phyloP scores from a whole-genome alignment of 2,329 filamentous ascomycete genomes.

The Ophiostoma tasmaniense region DNA sequence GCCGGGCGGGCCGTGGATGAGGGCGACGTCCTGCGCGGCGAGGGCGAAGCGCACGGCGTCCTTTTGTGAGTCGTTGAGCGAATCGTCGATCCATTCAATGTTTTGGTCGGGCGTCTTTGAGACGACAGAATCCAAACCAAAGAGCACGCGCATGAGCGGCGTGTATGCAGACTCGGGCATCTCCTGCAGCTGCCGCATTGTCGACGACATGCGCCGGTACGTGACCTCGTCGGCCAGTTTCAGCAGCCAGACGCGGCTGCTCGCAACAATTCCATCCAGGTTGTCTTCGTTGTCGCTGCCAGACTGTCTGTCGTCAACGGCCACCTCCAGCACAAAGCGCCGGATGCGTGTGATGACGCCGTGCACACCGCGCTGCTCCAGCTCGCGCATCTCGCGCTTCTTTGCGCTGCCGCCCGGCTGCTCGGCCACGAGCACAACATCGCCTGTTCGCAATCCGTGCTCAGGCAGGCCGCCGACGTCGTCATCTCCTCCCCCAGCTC shows the following conservation, averaged over 20 bases:
- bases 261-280: not conserved
- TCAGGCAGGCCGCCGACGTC: constrained; percentile 50
- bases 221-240: constrained; percentile 63
- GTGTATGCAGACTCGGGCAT: constrained; percentile 52
- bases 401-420: constrained; percentile 64
- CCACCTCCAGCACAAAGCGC: constrained; percentile 52
- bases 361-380: constrained; percentile 58
- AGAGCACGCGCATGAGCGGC: constrained; percentile 52
- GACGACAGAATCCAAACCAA: constrained; percentile 48
- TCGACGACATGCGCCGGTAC: constrained; percentile 54
- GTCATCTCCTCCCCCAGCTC: not conserved
- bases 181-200: constrained; percentile 51
- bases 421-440: constrained; percentile 68
- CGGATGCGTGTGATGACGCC: constrained; percentile 63
- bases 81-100: constrained; percentile 53
- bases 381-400: constrained; percentile 62
- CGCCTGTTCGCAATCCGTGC: constrained; percentile 67
- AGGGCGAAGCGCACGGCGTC: constrained; percentile 74
- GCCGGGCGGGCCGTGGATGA: constrained; percentile 93
- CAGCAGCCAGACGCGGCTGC: constrained; percentile 50
- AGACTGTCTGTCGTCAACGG: constrained; percentile 48
- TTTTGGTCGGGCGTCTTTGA: constrained; percentile 27
- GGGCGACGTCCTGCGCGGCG: constrained; percentile 67
- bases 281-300: not conserved
- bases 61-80: constrained; percentile 58